Conservation (phyloP, 345 rosid genomes). For the Eucalyptus microcorys region DNA sequence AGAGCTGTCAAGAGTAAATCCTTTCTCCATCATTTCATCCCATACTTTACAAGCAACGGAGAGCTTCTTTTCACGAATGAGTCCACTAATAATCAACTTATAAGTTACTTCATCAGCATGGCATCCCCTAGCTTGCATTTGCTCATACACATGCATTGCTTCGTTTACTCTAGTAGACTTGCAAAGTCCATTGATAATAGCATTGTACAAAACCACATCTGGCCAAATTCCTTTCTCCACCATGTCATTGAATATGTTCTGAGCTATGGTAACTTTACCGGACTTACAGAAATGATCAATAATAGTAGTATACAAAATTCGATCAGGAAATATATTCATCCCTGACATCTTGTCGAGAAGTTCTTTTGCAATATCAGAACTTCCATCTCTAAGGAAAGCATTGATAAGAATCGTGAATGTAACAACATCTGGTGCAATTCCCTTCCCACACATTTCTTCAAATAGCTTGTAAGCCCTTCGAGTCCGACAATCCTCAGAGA, state of each 20-base stretch:
- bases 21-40: conserved; percentile 99
- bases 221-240: conserved; percentile 57
- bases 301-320: conserved; percentile 69
- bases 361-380: conserved; percentile 41
- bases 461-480: conserved; percentile 52
- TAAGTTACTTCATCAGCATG: conserved; percentile 78
- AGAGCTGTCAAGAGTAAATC: conserved; percentile 78
- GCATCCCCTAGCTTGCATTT: conserved; percentile 53
- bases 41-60: conserved; percentile 63
- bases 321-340: conserved; percentile 52
- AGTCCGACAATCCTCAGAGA: conserved; percentile 31
- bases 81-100: conserved; percentile 77
- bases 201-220: conserved; percentile 66
- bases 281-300: conserved; percentile 69
- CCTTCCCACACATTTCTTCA: conserved; percentile 59
- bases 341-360: conserved; percentile 64
- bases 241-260: conserved; percentile 58
- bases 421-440: conserved; percentile 56
- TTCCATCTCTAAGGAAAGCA: conserved; percentile 55
- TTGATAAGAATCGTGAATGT: conserved; percentile 69
- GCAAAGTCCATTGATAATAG: conserved; percentile 76
- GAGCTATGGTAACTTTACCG: conserved; percentile 59
- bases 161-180: conserved; percentile 42
- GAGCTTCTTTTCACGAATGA: conserved; percentile 46
- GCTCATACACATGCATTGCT: conserved; percentile 55